phyloP scores from a whole-genome alignment of 2,329 filamentous ascomycete genomes.

The Fusarium virguliforme region DNA sequence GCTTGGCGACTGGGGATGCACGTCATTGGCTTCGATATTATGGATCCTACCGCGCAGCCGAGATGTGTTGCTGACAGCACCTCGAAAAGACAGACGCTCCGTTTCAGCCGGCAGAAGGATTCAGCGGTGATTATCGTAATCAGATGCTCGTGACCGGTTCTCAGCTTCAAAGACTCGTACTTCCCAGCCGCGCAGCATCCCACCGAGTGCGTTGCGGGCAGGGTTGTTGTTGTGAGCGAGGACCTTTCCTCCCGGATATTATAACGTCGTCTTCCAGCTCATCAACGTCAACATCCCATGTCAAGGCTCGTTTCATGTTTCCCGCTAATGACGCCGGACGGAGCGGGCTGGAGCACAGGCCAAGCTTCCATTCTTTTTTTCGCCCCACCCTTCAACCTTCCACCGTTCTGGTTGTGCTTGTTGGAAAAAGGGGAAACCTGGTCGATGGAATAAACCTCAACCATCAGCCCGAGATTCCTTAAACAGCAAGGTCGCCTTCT shows the following conservation, averaged over 20 bases:
- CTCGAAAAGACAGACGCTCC: background rate
- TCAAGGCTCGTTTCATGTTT: conserved; percentile 50
- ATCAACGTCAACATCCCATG: conserved; percentile 29
- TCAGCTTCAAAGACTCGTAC: background rate
- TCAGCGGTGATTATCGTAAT: background rate
- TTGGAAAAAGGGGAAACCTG: conserved; percentile 29
- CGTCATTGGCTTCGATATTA: conserved; percentile 17
- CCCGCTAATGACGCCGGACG: conserved; percentile 49
- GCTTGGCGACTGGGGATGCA: conserved; percentile 17
- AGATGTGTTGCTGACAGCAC: conserved; percentile 8
- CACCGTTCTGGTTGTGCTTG: conserved; percentile 16
- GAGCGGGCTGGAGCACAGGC: conserved; percentile 43
- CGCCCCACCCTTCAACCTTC: conserved; percentile 36
- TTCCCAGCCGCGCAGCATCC: background rate
- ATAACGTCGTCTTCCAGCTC: conserved; percentile 31
- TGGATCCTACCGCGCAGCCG: conserved; percentile 11
- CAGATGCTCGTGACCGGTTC: conserved; percentile 2
- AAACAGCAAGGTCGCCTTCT: conserved; percentile 21
- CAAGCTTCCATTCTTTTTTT: conserved; percentile 31
- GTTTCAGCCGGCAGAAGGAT: background rate
- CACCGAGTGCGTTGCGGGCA: conserved; percentile 3
- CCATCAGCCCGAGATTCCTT: conserved; percentile 15
- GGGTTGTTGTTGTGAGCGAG: conserved; percentile 24
- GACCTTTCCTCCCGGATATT: conserved; percentile 40
- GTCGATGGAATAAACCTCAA: conserved; percentile 14